phyloP scores from a whole-genome alignment of 331 rosid species.

The Phaseolus coccineus region DNA sequence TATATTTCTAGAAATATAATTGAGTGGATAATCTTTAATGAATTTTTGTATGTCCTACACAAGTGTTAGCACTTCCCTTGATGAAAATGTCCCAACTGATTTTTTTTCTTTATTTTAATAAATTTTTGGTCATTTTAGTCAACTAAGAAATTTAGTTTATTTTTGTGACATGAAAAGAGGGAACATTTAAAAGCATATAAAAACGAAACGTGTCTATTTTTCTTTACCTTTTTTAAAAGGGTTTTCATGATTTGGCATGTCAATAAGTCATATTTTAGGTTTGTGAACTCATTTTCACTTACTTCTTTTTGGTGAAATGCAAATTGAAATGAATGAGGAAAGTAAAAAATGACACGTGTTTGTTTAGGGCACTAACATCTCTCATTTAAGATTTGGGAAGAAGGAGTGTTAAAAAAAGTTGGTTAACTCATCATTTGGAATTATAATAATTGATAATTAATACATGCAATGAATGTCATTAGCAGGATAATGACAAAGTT shows the following conservation, averaged over 20 bases:
- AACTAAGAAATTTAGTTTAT: not conserved
- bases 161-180: conserved; percentile 1
- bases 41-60: not conserved
- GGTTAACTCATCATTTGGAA: not conserved
- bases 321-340: not conserved
- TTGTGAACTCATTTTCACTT: too few species aligned
- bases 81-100: not conserved
- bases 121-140: not conserved
- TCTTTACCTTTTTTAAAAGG: not conserved
- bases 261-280: not conserved
- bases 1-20: too few species aligned
- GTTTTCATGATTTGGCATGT: not conserved
- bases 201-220: not conserved
- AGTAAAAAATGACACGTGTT: not conserved
- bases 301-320: not conserved
- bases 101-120: not conserved
- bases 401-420: not conserved
- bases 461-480: conserved; percentile 13
- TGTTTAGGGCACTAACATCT: not conserved
- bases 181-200: not conserved
- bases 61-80: not conserved
- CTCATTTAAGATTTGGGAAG: not conserved
- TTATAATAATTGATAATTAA: conserved; percentile 10
- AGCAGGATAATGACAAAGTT: conserved; percentile 39
- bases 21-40: too few species aligned